Base-by-base conservation (phyloP, 441 rosid genomes). In the Populus tomentosa region DNA sequence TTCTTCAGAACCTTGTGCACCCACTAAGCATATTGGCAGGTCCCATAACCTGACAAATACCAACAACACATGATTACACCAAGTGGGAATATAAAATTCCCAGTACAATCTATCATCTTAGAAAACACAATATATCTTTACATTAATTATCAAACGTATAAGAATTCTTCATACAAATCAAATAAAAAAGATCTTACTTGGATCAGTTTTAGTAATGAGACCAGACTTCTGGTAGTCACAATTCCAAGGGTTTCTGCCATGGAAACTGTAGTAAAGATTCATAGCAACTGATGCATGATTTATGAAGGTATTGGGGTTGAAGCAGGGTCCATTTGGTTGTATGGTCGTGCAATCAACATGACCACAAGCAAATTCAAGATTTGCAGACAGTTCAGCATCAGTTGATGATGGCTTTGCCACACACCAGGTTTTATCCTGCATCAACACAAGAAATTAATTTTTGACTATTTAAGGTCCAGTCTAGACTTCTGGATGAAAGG, bases 371-470 rank as follows among this genome's bases (percentile, higher is more conserved):
- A 69, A 88, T 33, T 83, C 35, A n/a, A 83, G 77, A 75, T 86
- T 83, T 1, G 74, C 81, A 0, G 21, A 46, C 66, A 85, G 76
- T 30, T 78, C 79, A 6, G 81, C 82, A 11, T 81, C 81, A 46
- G 76, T 81, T 28, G 89, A 33, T 21, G 88, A 85, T 21, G 88
- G 86, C 78, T 87, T 87, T 69, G 88, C 84, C 8, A 85, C 82
- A 26, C 90, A 86, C 88, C 86, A 84, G 2, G 87, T 84, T 71
- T 73, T 80, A 66, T 72, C 82, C 85, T 78, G 78, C 16, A 42
- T 2, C 23, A n/a, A 3, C 20, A 18, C 11, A 21, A 56, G 32
- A 30, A 56, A 38, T 38, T 7, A 32, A 50, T 18, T 10, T n/a
- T 33, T 24, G 14, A 35, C 7, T 18, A 69, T 30, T 10, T 0